Conservation (phyloP, 2,329 filamentous ascomycete species). For the Amphichorda felina region DNA sequence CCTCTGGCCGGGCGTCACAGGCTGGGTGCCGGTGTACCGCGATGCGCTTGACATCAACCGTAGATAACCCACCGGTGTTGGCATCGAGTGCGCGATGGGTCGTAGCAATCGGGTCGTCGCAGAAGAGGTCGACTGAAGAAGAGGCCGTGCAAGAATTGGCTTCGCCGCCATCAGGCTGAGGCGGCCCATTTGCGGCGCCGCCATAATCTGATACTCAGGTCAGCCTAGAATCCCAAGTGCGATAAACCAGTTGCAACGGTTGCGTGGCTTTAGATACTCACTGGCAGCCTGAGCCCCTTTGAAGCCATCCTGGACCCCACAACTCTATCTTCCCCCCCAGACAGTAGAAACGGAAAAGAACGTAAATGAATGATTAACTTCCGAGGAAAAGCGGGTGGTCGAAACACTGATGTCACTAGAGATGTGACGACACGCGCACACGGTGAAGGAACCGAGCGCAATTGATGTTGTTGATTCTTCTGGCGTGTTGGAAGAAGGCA, state of each 20-base stretch:
- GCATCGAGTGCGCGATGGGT: background rate
- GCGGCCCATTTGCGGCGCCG: slow-evolving; percentile 9
- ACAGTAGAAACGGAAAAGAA: background rate
- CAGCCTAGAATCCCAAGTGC: background rate
- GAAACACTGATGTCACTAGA: background rate
- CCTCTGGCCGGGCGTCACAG: background rate
- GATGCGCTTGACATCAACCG: slow-evolving; percentile 2
- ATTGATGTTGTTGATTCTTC: too few relatives aligned
- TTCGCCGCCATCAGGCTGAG: slow-evolving; percentile 17
- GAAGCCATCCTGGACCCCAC: slow-evolving; percentile 11
- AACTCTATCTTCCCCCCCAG: background rate
- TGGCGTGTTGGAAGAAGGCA: too few relatives aligned
- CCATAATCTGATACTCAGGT: background rate
- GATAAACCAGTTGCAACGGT: background rate
- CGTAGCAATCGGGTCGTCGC: slow-evolving; percentile 1
- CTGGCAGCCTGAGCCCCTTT: slow-evolving; percentile 16
- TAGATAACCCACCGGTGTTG: background rate
- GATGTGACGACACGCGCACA: too few relatives aligned
- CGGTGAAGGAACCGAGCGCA: too few relatives aligned
- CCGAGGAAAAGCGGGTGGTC: background rate
- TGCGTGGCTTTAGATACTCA: slow-evolving; percentile 7
- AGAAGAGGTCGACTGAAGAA: background rate
- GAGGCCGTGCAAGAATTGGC: slow-evolving; percentile 10
- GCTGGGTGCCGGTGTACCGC: background rate
- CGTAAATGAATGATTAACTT: background rate